These are phyloP conservation scores for Phaeosphaeriaceae sp. DNA, from an alignment of 2,329 filamentous ascomycete genomes.

Conservation along the genomic window DNA sequence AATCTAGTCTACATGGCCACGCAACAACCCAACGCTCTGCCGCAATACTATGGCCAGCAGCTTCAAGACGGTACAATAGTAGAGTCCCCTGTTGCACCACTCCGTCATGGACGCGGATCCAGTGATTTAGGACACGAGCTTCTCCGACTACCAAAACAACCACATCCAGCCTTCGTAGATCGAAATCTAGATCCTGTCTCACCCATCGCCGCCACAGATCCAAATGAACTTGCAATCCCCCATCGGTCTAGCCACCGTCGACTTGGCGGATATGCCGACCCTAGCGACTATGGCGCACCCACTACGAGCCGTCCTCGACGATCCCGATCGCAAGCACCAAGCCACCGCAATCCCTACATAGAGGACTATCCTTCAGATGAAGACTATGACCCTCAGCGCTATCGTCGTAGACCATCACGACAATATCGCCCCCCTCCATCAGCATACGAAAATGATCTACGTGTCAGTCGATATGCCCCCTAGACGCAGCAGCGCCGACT, in stretches of 20 bases:
- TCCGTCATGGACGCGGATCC: constrained; percentile 17
- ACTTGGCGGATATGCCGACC: constrained; percentile 19
- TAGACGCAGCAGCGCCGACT: constrained; percentile 24
- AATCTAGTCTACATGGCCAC: constrained; percentile 28
- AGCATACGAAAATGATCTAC: constrained; percentile 25
- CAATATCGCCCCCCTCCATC: constrained; percentile 32
- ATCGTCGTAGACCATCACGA: constrained; percentile 32
- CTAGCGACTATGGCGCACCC: constrained; percentile 14
- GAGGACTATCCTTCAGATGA: constrained; percentile 40
- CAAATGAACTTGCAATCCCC: constrained; percentile 12
- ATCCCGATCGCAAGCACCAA: too few species aligned
- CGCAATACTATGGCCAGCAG: constrained; percentile 38
- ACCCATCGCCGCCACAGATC: constrained; percentile 14
- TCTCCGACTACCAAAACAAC: constrained; percentile 36
- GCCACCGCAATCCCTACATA: constrained; percentile 23
- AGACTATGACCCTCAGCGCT: constrained; percentile 27
- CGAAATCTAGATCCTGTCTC: constrained; percentile 15
- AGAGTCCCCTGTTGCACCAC: constrained; percentile 27
- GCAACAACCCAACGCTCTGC: constrained; percentile 21
- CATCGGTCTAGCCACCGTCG: constrained; percentile 11
- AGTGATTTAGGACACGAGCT: constrained; percentile 37
- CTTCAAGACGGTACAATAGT: constrained; percentile 38
- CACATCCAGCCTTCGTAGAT: constrained; percentile 33
- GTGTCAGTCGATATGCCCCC: constrained; percentile 18
- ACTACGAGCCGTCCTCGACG: constrained; percentile 2